A percentile compares a stretch with the other conserved stretches of the same genome.
These are phyloP conservation scores for Salix purpurea DNA, from an alignment of 345 rosid species.

Conservation along the genomic window DNA sequence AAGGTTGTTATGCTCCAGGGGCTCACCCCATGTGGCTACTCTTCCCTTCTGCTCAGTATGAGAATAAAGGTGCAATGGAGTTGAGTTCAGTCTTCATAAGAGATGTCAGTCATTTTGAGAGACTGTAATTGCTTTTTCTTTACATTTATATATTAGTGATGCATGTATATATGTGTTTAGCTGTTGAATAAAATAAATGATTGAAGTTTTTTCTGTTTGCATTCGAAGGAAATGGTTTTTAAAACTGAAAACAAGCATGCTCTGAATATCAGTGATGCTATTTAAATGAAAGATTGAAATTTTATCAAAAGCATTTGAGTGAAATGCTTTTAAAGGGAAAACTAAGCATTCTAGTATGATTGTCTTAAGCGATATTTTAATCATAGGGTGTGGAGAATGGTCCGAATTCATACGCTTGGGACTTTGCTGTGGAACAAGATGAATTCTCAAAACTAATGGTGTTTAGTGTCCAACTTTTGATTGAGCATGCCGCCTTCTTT, in stretches of 20 bases:
- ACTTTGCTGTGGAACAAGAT: background rate
- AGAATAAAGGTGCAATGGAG: background rate
- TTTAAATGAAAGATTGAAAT: background rate
- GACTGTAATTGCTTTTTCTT: background rate
- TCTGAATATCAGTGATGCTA: background rate
- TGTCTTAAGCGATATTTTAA: background rate
- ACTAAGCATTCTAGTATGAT: background rate
- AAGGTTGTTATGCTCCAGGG: background rate
- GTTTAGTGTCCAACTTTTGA: background rate
- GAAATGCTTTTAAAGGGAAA: background rate
- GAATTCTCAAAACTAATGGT: background rate
- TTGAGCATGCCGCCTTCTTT: background rate
- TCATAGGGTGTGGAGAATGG: background rate
- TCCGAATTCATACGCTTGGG: background rate
- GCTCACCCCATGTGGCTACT: background rate
- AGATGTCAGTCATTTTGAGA: background rate
- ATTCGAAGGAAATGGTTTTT: background rate
- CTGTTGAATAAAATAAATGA: background rate
- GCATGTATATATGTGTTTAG: background rate
- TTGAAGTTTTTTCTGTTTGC: background rate
- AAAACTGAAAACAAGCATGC: background rate
- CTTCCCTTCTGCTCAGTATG: background rate
- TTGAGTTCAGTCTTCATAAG: background rate
- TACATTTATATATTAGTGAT: background rate
- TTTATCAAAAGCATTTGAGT: background rate